Evolutionary conservation across 352 stramenopile species (phyloP), one percentile per base, ranked within the genome.

Genomic region (Phytophthora cryptogea): DNA sequence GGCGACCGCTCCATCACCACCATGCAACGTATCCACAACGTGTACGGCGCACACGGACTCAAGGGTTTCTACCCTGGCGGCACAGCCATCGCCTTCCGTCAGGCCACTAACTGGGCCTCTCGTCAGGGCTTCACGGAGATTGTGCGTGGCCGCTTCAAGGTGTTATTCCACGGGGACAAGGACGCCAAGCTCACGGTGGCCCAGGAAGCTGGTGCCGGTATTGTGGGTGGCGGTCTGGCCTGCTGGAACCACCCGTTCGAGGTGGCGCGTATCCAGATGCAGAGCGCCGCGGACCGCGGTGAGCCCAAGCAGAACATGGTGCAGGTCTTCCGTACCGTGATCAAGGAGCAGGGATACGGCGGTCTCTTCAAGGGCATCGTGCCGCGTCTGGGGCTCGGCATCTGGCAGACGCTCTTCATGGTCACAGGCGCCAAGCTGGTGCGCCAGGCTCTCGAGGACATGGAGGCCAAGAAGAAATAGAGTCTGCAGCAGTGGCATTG

Each of bases 161-260:
- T 92, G 5, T 13, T 87, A 8, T 88, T 95, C 68, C 85, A 96
- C 67, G 83, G 72, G 28, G 85, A 94, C 64, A 63, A 75, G 45
- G 72, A 94, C 58, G 88, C 89, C 48, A 97, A 96, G 72, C 80
- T 97, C 16, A 94, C 88, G 49, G 84, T 95, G 23, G 78, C 78
- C 10, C 88, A 97, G 63, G 89, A 97, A 55, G 89, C 89, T 16
- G 72, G 79, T 13, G 78, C 89, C 5, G 89, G 89, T 59, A 94
- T 96, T 54, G 70, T 97, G 26, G 89, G 89, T 51, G 89, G 89
- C 13, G 86, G 81, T 10, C 54, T 97, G 40, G 74, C 89, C 42
- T 96, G 88, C 78, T 97, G 89, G 89, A 97, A 97, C 76, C 89
- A 97, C 68, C 89, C 89, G 23, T 97, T 97, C 51, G 89, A 97